These are phyloP conservation scores for Tetracladium setigerum DNA, from an alignment of 495 filamentous ascomycete species.

Conservation along the genomic window DNA sequence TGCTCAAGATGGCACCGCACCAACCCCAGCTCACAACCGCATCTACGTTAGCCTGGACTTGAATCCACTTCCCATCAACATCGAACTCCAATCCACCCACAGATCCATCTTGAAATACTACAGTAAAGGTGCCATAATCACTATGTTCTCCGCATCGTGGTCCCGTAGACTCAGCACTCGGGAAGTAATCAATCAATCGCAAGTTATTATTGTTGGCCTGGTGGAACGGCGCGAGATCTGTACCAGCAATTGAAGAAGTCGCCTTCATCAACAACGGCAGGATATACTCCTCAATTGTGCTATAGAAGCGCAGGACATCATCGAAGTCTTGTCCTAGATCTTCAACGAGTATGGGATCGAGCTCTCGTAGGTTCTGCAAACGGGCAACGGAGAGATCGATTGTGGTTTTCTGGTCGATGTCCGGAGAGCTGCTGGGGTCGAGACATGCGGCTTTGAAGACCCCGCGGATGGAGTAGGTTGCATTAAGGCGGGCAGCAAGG, in stretches of 20 bases:
- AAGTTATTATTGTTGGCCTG: constrained; percentile 17
- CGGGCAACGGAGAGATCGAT: constrained; percentile 11
- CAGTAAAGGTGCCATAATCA: constrained; percentile 19
- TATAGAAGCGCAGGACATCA: constrained; percentile 9
- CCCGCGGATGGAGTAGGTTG: constrained; percentile 8
- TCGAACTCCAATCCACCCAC: constrained; percentile 18
- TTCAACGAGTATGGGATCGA: constrained; percentile 3
- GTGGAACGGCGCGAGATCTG: constrained; percentile 18
- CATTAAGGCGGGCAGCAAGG: constrained; percentile 9
- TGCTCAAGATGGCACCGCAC: constrained; percentile 19
- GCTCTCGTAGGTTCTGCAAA: neutral
- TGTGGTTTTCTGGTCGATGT: constrained; percentile 15
- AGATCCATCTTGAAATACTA: constrained; percentile 22
- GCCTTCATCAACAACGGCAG: constrained; percentile 8
- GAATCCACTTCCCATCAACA: constrained; percentile 12
- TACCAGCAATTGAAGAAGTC: constrained; percentile 2
- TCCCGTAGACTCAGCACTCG: constrained; percentile 9
- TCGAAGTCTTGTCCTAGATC: constrained; percentile 7
- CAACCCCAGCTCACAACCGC: constrained; percentile 18
- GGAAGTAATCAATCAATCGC: constrained; percentile 18
- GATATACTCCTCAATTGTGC: constrained; percentile 3
- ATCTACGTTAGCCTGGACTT: constrained; percentile 15
- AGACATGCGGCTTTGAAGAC: constrained; percentile 13
- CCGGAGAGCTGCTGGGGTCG: neutral
- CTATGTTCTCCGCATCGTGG: constrained; percentile 20